Evolutionary conservation across 176 grass and related monocot genomes (phyloP).

Genomic region (Zizania latifolia): DNA sequence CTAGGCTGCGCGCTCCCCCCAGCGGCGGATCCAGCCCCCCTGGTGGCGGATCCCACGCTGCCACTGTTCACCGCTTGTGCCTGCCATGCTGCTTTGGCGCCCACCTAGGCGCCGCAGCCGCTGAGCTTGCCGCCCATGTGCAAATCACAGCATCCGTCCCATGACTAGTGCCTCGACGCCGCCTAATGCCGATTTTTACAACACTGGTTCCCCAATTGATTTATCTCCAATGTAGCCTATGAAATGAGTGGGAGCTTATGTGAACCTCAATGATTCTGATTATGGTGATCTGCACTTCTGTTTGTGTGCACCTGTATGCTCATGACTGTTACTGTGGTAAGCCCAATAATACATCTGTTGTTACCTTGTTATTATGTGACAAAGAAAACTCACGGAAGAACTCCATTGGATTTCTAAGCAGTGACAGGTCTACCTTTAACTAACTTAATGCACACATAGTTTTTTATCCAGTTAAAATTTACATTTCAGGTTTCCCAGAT

Average conservation of each 20-base stretch:
- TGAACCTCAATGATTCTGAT: background rate
- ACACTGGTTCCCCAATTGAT: background rate
- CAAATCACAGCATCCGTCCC: no score
- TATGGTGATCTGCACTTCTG: background rate
- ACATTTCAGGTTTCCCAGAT: conserved; percentile 17
- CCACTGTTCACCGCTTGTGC: no score
- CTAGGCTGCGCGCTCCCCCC: no score
- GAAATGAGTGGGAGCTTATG: background rate
- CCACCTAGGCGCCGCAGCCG: no score
- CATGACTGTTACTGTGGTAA: background rate
- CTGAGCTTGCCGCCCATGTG: no score
- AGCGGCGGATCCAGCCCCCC: no score
- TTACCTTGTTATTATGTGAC: no score
- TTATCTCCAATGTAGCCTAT: background rate
- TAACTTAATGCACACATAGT: background rate
- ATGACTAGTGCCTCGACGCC: no score
- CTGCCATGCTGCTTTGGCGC: no score
- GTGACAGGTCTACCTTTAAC: background rate
- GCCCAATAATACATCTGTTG: background rate
- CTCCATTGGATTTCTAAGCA: background rate
- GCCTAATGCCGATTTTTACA: no score
- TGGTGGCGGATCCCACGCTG: no score
- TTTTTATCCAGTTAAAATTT: background rate
- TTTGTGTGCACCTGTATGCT: background rate
- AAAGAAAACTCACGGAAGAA: background rate